Conservation (phyloP, 352 stramenopile species). For the Globisporangium spiculum region DNA sequence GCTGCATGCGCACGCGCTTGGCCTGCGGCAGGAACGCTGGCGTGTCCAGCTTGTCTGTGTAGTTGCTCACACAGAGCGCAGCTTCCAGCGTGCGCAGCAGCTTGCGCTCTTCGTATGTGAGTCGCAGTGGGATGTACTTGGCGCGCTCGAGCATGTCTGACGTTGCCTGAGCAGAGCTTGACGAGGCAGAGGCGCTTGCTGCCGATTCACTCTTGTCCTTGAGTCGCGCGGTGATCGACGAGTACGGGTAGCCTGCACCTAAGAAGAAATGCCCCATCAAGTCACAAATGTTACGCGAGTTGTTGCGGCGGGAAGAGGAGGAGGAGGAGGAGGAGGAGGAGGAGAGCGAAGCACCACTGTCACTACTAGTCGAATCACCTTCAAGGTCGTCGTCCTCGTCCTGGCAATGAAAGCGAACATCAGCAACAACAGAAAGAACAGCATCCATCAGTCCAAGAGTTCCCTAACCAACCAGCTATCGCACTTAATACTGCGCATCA, state of each 20-base stretch:
- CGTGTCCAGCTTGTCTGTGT: slow-evolving; percentile 92
- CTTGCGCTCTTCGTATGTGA: slow-evolving; percentile 95
- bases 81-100: slow-evolving; percentile 93
- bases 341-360: slow-evolving; percentile 25
- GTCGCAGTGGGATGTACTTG: slow-evolving; percentile 95
- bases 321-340: slow-evolving; percentile 34
- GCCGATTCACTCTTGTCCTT: slow-evolving; percentile 8
- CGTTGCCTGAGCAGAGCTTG: slow-evolving; percentile 3
- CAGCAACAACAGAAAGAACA: not conserved
- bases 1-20: slow-evolving; percentile 84
- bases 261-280: slow-evolving; percentile 86
- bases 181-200: not conserved
- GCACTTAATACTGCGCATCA: not conserved
- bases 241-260: slow-evolving; percentile 49
- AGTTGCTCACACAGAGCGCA: slow-evolving; percentile 90
- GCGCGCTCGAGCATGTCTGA: slow-evolving; percentile 85
- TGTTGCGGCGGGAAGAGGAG: slow-evolving; percentile 27
- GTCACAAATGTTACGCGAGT: slow-evolving; percentile 83
- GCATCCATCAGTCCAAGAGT: not conserved
- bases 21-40: slow-evolving; percentile 54
- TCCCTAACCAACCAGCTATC: not conserved
- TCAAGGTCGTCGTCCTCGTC: slow-evolving; percentile 32
- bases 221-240: slow-evolving; percentile 8
- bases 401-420: slow-evolving; percentile 1
- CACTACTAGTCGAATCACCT: slow-evolving; percentile 41